These are phyloP conservation scores for Camelina hispida DNA, from an alignment of 345 rosid species.

Conservation along the genomic window DNA sequence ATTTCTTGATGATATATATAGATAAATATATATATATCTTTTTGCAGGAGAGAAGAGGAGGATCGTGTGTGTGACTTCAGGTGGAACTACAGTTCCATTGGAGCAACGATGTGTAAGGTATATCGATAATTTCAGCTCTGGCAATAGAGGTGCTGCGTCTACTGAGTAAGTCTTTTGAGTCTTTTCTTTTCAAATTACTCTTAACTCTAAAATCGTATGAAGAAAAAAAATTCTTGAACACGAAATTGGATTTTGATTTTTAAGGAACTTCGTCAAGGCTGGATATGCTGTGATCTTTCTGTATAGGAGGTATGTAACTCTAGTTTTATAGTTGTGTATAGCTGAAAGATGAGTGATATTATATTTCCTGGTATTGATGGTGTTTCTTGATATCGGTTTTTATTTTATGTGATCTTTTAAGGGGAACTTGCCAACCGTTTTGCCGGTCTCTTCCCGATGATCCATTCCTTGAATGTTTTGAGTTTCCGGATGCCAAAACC, in stretches of 20 bases:
- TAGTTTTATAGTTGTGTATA: neutral
- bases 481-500: conserved; percentile 50
- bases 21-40: neutral
- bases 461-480: conserved; percentile 82
- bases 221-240: neutral
- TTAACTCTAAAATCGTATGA: neutral
- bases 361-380: neutral
- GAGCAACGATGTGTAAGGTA: conserved; percentile 96
- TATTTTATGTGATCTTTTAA: conserved; percentile 42
- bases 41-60: conserved; percentile 55
- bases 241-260: neutral
- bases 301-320: conserved; percentile 56
- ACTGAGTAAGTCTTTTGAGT: conserved; percentile 61
- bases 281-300: conserved; percentile 91
- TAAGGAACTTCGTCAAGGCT: conserved; percentile 67
- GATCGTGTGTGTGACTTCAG: conserved; percentile 86
- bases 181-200: neutral
- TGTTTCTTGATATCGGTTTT: conserved; percentile 14
- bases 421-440: conserved; percentile 86
- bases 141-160: conserved; percentile 78
- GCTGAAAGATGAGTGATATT: conserved; percentile 18
- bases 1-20: neutral
- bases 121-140: conserved; percentile 87
- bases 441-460: conserved; percentile 82
- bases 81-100: conserved; percentile 96